phyloP scores from a whole-genome alignment of 2,329 filamentous ascomycete species.

The Aspergillus viridinutans region DNA sequence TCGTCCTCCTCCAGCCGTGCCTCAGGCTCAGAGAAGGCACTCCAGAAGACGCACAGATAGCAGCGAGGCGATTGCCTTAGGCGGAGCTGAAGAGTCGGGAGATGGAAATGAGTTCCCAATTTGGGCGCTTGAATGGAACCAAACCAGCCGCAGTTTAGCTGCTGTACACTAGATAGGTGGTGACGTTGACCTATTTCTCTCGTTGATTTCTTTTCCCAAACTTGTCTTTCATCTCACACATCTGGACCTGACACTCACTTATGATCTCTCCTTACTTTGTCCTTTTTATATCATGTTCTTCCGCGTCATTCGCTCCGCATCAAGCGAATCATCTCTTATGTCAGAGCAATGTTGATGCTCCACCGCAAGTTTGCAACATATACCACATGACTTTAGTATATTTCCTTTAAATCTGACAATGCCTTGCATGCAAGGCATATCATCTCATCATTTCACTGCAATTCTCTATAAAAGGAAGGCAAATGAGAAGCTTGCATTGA shows the following conservation, averaged over 20 bases:
- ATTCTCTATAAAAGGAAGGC: neutral
- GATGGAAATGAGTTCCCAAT: slow-evolving; percentile 52
- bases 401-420: neutral
- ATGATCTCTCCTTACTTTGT: neutral
- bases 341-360: neutral
- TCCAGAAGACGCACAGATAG: slow-evolving; percentile 41
- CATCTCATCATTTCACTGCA: neutral
- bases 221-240: neutral
- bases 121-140: slow-evolving; percentile 38
- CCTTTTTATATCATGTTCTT: neutral
- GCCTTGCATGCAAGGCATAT: neutral
- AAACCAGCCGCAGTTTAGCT: slow-evolving; percentile 38
- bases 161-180: slow-evolving; percentile 30
- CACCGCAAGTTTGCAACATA: neutral
- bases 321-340: neutral
- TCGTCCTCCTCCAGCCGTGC: slow-evolving; percentile 29
- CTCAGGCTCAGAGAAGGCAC: slow-evolving; percentile 32
- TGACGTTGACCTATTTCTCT: slow-evolving; percentile 1
- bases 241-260: neutral
- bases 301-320: neutral
- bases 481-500: too few species aligned
- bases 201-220: slow-evolving; percentile 2
- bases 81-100: slow-evolving; percentile 45
- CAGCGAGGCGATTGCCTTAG: slow-evolving; percentile 45
- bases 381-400: neutral